phyloP scores from a whole-genome alignment of 108 stramenopile genomes.

The Epipyxis sp. region DNA sequence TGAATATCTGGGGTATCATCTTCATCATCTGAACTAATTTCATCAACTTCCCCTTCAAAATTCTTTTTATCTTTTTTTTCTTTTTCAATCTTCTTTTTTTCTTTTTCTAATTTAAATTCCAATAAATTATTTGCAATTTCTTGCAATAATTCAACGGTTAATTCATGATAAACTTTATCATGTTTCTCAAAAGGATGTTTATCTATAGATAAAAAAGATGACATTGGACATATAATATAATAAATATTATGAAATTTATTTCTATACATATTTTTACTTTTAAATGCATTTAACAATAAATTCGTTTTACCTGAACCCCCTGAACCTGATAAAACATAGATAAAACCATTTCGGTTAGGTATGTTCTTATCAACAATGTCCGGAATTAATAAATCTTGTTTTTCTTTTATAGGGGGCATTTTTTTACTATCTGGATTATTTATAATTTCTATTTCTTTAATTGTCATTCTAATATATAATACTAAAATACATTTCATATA shows the following conservation, averaged over 20 bases:
- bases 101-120: not conserved
- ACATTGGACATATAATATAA: not conserved
- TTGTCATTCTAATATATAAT: too few species aligned
- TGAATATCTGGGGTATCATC: too few species aligned
- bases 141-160: not conserved
- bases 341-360: not conserved
- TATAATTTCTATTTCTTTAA: too few species aligned
- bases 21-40: not conserved
- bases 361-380: not conserved
- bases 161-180: too few species aligned
- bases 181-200: not conserved
- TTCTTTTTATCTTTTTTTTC: too few species aligned
- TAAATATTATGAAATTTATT: conserved; percentile 11
- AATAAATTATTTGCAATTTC: not conserved
- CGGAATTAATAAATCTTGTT: too few species aligned
- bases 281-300: not conserved
- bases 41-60: too few species aligned
- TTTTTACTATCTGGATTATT: too few species aligned
- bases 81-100: not conserved
- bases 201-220: not conserved
- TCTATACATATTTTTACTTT: not conserved
- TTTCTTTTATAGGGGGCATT: too few species aligned
- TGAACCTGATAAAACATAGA: not conserved
- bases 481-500: too few species aligned
- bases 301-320: not conserved